phyloP scores from a whole-genome alignment of 1,139 yeast genomes.

The Yamadazyma dushanensis region DNA sequence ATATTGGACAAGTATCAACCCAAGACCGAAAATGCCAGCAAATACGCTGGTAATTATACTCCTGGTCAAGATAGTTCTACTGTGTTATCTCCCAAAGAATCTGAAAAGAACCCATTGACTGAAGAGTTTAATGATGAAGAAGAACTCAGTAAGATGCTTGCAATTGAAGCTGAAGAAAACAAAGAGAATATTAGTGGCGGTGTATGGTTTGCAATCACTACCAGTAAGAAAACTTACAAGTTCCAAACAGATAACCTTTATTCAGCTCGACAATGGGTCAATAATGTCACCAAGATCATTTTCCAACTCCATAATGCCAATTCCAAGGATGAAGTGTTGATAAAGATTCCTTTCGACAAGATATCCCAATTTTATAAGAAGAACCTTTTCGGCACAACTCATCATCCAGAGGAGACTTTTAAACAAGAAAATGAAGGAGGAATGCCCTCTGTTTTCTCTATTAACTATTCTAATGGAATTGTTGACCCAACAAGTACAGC shows the following conservation, averaged over 20 bases:
- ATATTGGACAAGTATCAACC: slow-evolving; percentile 34
- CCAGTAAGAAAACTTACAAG: slow-evolving; percentile 58
- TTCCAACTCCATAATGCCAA: slow-evolving; percentile 65
- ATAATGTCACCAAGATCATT: slow-evolving; percentile 68
- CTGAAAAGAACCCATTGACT: slow-evolving; percentile 3
- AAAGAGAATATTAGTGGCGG: slow-evolving; percentile 29
- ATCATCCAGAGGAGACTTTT: slow-evolving; percentile 13
- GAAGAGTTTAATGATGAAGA: slow-evolving; percentile 25
- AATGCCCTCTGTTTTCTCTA: slow-evolving; percentile 14
- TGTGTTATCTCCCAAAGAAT: slow-evolving; percentile 11
- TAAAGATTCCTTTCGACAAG: slow-evolving; percentile 73
- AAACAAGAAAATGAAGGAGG: not conserved
- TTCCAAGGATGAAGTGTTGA: slow-evolving; percentile 67
- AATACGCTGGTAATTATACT: slow-evolving; percentile 2
- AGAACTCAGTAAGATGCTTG: slow-evolving; percentile 25
- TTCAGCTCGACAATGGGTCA: slow-evolving; percentile 81
- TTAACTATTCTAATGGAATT: slow-evolving; percentile 4
- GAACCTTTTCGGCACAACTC: slow-evolving; percentile 15
- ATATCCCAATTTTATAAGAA: slow-evolving; percentile 35
- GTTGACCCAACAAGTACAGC: slow-evolving; percentile 7
- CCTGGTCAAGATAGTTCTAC: not conserved
- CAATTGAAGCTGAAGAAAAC: slow-evolving; percentile 29
- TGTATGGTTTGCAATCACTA: slow-evolving; percentile 56
- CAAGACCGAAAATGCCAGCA: slow-evolving; percentile 14
- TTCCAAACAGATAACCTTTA: slow-evolving; percentile 73